A percentile compares a stretch with the other conserved stretches of the same genome.
Evolutionary conservation across 179 eudicot genomes (phyloP).

Genomic region (Carnegiea gigantea): DNA sequence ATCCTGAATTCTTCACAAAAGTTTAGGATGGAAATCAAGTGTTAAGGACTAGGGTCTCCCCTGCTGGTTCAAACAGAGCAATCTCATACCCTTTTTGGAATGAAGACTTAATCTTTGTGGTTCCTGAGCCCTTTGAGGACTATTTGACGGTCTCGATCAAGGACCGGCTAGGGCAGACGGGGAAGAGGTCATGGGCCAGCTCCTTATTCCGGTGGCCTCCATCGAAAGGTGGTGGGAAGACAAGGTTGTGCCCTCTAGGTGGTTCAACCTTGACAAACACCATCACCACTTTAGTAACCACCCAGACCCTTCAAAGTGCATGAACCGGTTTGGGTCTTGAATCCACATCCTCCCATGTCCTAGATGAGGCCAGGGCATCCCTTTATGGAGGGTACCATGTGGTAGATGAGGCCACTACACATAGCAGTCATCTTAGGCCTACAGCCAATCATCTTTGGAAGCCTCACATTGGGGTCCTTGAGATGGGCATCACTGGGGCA

Average conservation of each 20-base stretch:
- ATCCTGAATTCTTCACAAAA: conserved; percentile 36
- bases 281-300: conserved; percentile 14
- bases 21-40: conserved; percentile 47
- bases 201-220: conserved; percentile 31
- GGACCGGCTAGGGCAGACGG: conserved; percentile 38
- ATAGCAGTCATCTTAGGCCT: conserved; percentile 47
- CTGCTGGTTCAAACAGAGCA: conserved; percentile 31
- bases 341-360: conserved; percentile 23
- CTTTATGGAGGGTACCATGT: conserved; percentile 53
- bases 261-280: conserved; percentile 42
- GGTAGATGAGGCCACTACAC: conserved; percentile 45
- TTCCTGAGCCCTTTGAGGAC: conserved; percentile 51
- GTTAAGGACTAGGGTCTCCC: conserved; percentile 35
- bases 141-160: conserved; percentile 38
- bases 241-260: conserved; percentile 37
- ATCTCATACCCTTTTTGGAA: conserved; percentile 39
- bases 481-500: conserved; percentile 49
- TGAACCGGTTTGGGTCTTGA: conserved; percentile 36
- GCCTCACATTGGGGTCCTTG: conserved; percentile 49
- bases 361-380: conserved; percentile 17
- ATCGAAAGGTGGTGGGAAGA: conserved; percentile 48
- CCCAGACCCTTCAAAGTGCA: conserved; percentile 32
- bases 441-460: conserved; percentile 46
- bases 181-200: conserved; percentile 41
- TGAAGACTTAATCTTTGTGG: conserved; percentile 49